Percentiles rank a stretch among this genome's conserved stretches.
phyloP scores from a whole-genome alignment of 2,329 filamentous ascomycete genomes.

The Cytospora piceicola region DNA sequence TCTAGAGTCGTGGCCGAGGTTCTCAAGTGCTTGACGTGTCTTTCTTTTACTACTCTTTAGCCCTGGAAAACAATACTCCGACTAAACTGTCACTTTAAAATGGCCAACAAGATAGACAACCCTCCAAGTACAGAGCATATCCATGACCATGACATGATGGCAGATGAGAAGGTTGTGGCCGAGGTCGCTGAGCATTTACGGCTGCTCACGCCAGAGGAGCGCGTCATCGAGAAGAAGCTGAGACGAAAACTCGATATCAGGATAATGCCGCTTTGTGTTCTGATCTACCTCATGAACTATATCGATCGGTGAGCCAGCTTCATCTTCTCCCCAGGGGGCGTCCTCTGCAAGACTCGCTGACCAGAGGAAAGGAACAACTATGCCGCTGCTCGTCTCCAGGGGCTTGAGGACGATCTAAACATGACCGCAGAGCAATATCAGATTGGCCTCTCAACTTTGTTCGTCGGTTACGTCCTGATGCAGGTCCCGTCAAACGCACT shows the following conservation, averaged over 20 bases:
- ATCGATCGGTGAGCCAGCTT: slow-evolving; percentile 48
- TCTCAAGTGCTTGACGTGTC: no score
- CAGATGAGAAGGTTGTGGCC: slow-evolving; percentile 20
- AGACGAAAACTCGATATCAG: slow-evolving; percentile 67
- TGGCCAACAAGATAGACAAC: slow-evolving; percentile 25
- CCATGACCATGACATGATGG: slow-evolving; percentile 19
- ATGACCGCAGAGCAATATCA: slow-evolving; percentile 43
- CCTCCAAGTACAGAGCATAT: slow-evolving; percentile 22
- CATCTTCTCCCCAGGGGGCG: background rate
- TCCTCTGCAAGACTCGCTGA: slow-evolving; percentile 22
- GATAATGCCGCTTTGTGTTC: slow-evolving; percentile 67
- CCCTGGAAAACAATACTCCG: no score
- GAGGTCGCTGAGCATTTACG: slow-evolving; percentile 15
- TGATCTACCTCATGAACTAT: slow-evolving; percentile 75
- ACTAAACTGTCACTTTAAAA: background rate
- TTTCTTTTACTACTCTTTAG: background rate
- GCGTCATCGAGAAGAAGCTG: slow-evolving; percentile 57
- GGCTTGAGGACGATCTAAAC: slow-evolving; percentile 44
- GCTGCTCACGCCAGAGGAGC: slow-evolving; percentile 32
- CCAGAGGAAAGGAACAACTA: slow-evolving; percentile 34
- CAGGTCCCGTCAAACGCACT: slow-evolving; percentile 37
- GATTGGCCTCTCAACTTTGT: slow-evolving; percentile 37
- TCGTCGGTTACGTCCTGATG: slow-evolving; percentile 37
- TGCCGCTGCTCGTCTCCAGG: slow-evolving; percentile 53
- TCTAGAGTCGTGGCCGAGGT: background rate